A percentile compares a stretch with the other conserved stretches of the same genome.
Conservation (phyloP, 495 filamentous ascomycete genomes). For the Penicillium simplicissimum region DNA sequence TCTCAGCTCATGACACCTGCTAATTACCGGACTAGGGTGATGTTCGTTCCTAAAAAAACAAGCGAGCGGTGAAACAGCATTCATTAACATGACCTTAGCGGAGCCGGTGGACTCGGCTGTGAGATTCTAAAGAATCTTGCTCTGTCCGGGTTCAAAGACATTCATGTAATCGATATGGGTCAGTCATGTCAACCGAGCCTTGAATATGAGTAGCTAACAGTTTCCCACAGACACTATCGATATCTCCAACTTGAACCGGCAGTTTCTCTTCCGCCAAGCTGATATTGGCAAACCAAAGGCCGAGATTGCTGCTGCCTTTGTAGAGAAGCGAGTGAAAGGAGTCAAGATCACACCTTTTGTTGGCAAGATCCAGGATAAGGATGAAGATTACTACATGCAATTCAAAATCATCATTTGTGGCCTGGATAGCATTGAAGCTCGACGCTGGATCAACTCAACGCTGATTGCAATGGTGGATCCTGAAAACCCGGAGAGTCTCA, state of each 20-base stretch:
- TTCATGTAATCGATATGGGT: slow-evolving; percentile 99
- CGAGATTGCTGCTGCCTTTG: slow-evolving; percentile 86
- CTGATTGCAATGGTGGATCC: slow-evolving; percentile 85
- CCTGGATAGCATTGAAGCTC: slow-evolving; percentile 95
- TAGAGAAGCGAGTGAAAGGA: slow-evolving; percentile 82
- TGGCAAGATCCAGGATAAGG: slow-evolving; percentile 95
- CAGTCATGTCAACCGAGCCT: slow-evolving; percentile 13
- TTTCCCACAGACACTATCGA: slow-evolving; percentile 80
- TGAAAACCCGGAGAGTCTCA: slow-evolving; percentile 75
- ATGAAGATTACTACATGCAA: slow-evolving; percentile 97
- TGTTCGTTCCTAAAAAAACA: slow-evolving; percentile 26
- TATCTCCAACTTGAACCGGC: slow-evolving; percentile 95
- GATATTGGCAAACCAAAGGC: slow-evolving; percentile 96
- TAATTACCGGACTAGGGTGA: slow-evolving; percentile 36
- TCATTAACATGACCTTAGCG: slow-evolving; percentile 51
- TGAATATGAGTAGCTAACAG: slow-evolving; percentile 9
- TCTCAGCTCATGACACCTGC: background rate
- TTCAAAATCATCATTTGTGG: slow-evolving; percentile 94
- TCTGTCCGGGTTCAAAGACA: slow-evolving; percentile 91
- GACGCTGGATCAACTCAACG: slow-evolving; percentile 97
- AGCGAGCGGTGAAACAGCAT: background rate
- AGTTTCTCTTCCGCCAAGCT: slow-evolving; percentile 90
- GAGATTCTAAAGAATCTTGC: slow-evolving; percentile 97
- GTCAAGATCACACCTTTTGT: slow-evolving; percentile 92
- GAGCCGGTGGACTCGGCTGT: slow-evolving; percentile 93